Evolutionary conservation across 208 protist species (phyloP).

Genomic region (Novymonas esmeraldas): DNA sequence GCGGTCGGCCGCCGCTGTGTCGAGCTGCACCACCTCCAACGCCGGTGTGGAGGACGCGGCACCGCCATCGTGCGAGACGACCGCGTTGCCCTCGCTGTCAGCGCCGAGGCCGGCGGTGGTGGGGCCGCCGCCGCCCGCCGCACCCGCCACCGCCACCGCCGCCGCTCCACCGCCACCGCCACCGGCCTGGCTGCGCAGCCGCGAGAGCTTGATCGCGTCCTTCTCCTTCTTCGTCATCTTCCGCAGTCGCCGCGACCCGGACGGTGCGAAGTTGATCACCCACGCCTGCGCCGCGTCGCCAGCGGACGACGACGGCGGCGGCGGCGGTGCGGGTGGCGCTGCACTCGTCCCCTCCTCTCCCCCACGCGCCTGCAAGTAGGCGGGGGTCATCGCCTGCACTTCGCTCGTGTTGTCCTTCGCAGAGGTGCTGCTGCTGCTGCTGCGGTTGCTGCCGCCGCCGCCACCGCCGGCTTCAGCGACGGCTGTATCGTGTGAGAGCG

Average conservation of each 20-base stretch:
- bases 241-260: conserved; percentile 41
- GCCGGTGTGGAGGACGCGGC: conserved; percentile 10
- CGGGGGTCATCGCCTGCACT: no score
- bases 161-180: conserved; percentile 2
- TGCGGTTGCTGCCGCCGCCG: no score
- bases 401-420: no score
- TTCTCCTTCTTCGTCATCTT: conserved; percentile 77
- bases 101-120: conserved; percentile 7
- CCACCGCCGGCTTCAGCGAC: no score
- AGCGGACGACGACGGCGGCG: not conserved
- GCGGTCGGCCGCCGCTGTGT: conserved; percentile 46
- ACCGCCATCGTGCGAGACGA: not conserved
- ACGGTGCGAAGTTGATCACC: conserved; percentile 66
- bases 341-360: no score
- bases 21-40: conserved; percentile 46
- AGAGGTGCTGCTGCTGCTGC: no score
- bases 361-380: no score
- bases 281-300: conserved; percentile 48
- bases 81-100: conserved; percentile 60
- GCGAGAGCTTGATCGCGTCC: conserved; percentile 48
- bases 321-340: not conserved
- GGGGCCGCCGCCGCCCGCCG: not conserved
- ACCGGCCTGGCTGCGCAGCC: conserved; percentile 20
- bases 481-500: no score
- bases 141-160: not conserved